A percentile compares a stretch with the other conserved stretches of the same genome.
phyloP scores from a whole-genome alignment of 2,329 filamentous ascomycete genomes.

The Ophiostoma ips region DNA sequence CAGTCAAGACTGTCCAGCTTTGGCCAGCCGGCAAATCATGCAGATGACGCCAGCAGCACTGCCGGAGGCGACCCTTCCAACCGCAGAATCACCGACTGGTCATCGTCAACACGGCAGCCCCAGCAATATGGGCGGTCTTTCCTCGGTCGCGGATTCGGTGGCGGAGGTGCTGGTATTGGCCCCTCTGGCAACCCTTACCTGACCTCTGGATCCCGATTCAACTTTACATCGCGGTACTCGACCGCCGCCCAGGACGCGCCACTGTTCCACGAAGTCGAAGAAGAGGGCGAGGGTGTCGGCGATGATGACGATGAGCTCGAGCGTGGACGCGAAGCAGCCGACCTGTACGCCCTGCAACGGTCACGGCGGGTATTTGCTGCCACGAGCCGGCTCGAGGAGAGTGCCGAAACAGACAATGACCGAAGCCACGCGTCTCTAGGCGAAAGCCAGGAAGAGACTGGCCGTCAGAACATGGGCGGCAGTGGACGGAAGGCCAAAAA shows the following conservation, averaged over 20 bases:
- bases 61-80: conserved; percentile 14
- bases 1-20: conserved; percentile 76
- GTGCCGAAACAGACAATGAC: conserved; percentile 67
- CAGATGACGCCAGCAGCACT: conserved; percentile 22
- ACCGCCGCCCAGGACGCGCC: conserved; percentile 63
- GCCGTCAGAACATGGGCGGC: conserved; percentile 13
- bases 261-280: conserved; percentile 63
- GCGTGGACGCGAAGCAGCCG: conserved; percentile 80
- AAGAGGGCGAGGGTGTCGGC: conserved; percentile 43
- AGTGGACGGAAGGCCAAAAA: conserved; percentile 21
- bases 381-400: conserved; percentile 63
- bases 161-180: conserved; percentile 14
- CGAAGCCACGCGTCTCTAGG: conserved; percentile 42
- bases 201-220: conserved; percentile 52
- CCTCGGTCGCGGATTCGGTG: conserved; percentile 23
- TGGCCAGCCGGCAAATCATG: conserved; percentile 39
- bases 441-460: conserved; percentile 35
- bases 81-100: conserved; percentile 24
- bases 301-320: conserved; percentile 90
- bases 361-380: conserved; percentile 80
- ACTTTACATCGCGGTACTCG: conserved; percentile 64
- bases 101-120: conserved; percentile 18
- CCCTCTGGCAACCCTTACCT: conserved; percentile 62
- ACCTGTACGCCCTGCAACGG: conserved; percentile 80
- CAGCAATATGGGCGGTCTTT: conserved; percentile 28